phyloP scores from a whole-genome alignment of 345 rosid genomes.

The Euphorbia tirucalli region DNA sequence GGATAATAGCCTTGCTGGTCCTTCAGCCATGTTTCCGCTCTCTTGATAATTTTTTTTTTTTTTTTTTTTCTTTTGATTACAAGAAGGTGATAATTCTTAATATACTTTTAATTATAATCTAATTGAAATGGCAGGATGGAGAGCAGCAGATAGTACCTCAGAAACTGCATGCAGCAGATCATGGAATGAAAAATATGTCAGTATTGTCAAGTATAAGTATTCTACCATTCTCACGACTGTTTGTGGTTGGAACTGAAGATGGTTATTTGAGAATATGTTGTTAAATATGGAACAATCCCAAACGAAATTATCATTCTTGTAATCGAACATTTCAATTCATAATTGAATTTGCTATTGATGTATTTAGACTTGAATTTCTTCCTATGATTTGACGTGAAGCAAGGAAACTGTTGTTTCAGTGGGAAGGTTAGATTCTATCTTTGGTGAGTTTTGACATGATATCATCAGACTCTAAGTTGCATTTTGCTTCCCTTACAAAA shows the following conservation, averaged over 20 bases:
- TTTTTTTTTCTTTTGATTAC: no score
- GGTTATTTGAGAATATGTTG: slow-evolving; percentile 78
- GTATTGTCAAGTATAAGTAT: slow-evolving; percentile 71
- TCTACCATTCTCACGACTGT: slow-evolving; percentile 68
- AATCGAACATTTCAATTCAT: background rate
- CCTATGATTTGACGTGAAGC: no score
- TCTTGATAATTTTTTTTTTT: background rate
- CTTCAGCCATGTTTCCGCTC: background rate
- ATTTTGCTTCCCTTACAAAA: no score
- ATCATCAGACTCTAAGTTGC: no score
- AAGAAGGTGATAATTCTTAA: background rate
- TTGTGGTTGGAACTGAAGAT: slow-evolving; percentile 85
- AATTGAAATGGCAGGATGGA: slow-evolving; percentile 51
- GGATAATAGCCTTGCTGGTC: no score
- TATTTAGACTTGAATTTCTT: background rate
- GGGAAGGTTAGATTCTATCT: no score
- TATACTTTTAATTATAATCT: background rate
- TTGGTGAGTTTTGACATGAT: no score
- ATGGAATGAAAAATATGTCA: slow-evolving; percentile 59
- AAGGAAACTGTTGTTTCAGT: no score
- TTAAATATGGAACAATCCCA: slow-evolving; percentile 22
- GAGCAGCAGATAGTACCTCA: slow-evolving; percentile 60
- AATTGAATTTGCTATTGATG: background rate
- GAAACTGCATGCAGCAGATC: slow-evolving; percentile 52
- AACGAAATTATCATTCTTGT: background rate